Percentiles rank a stretch among this genome's conserved stretches.
Conservation (phyloP, 768 basidiomycete species). For the Cubamyces sp. region DNA sequence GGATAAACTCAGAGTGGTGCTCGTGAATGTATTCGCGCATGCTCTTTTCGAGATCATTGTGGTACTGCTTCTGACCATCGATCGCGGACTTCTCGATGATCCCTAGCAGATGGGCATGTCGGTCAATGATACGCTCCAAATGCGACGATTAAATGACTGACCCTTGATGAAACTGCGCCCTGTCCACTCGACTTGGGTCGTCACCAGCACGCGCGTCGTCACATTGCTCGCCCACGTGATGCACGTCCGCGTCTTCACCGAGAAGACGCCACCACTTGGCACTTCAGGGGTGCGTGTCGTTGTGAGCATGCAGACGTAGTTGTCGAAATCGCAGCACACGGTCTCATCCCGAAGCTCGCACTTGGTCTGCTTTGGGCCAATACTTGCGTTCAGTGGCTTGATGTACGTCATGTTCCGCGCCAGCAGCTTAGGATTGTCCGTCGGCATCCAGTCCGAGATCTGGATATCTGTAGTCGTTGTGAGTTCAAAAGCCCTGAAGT, state of each 20-base stretch:
- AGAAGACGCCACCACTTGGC: conserved; percentile 90
- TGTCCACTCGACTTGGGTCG: conserved; percentile 94
- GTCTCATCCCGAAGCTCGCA: conserved; percentile 94
- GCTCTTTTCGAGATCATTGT: conserved; percentile 77
- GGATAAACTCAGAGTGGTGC: conserved; percentile 88
- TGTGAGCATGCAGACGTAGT: conserved; percentile 81
- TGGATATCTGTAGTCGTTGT: conserved; percentile 71
- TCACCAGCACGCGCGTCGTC: conserved; percentile 80
- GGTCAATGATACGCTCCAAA: background rate
- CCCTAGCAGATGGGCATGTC: conserved; percentile 48
- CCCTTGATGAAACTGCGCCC: conserved; percentile 97
- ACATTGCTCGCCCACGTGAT: conserved; percentile 90
- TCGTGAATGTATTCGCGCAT: conserved; percentile 90
- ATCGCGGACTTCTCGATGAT: conserved; percentile 92
- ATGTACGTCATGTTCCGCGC: conserved; percentile 94
- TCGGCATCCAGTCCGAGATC: conserved; percentile 91
- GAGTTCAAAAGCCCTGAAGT: background rate
- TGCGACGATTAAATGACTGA: conserved; percentile 37
- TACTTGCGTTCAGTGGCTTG: conserved; percentile 83
- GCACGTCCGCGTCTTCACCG: conserved; percentile 93
- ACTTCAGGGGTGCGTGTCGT: conserved; percentile 95
- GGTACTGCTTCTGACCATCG: conserved; percentile 90
- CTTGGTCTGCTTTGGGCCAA: conserved; percentile 94
- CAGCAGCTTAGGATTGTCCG: conserved; percentile 66
- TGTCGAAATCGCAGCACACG: conserved; percentile 78